Evolutionary conservation across 208 protist species (phyloP).

Genomic region (Naegleria lovaniensis): DNA sequence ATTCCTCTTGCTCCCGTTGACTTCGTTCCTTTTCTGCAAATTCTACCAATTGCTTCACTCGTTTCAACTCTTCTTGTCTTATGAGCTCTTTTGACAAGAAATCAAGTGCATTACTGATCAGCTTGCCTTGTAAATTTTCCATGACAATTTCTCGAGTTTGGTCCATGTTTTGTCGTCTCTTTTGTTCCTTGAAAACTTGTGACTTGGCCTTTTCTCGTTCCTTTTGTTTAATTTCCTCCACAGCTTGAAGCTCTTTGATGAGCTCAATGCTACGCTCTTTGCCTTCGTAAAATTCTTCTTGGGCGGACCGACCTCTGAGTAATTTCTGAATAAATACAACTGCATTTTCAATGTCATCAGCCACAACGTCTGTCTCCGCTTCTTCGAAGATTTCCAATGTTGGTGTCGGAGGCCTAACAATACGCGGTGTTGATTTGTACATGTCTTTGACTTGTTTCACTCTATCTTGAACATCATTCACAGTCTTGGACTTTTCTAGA

Average conservation of each 20-base stretch:
- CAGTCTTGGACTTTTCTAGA: neutral
- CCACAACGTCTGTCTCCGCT: neutral
- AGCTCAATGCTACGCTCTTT: slow-evolving; percentile 78
- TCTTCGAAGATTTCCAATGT: slow-evolving; percentile 52
- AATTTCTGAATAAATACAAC: slow-evolving; percentile 76
- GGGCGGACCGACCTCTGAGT: slow-evolving; percentile 74
- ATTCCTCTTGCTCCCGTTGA: slow-evolving; percentile 66
- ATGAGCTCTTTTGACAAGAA: slow-evolving; percentile 70
- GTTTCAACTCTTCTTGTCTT: slow-evolving; percentile 62
- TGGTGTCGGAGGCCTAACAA: slow-evolving; percentile 75
- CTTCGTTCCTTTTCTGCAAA: slow-evolving; percentile 62
- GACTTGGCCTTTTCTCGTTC: slow-evolving; percentile 33
- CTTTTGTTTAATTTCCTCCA: slow-evolving; percentile 67
- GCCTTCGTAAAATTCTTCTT: slow-evolving; percentile 85
- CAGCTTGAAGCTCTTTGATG: slow-evolving; percentile 79
- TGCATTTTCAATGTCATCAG: slow-evolving; percentile 69
- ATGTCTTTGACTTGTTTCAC: slow-evolving; percentile 58
- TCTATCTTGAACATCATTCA: neutral
- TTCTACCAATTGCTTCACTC: slow-evolving; percentile 51
- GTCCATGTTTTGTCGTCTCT: slow-evolving; percentile 34
- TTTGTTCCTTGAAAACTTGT: slow-evolving; percentile 43
- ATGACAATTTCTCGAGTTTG: slow-evolving; percentile 55
- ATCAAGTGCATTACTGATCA: slow-evolving; percentile 68
- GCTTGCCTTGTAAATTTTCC: slow-evolving; percentile 60
- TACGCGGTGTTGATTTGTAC: slow-evolving; percentile 73